Evolutionary conservation across 495 filamentous ascomycete genomes (phyloP).

Genomic region (Rostrohypoxylon terebratum): DNA sequence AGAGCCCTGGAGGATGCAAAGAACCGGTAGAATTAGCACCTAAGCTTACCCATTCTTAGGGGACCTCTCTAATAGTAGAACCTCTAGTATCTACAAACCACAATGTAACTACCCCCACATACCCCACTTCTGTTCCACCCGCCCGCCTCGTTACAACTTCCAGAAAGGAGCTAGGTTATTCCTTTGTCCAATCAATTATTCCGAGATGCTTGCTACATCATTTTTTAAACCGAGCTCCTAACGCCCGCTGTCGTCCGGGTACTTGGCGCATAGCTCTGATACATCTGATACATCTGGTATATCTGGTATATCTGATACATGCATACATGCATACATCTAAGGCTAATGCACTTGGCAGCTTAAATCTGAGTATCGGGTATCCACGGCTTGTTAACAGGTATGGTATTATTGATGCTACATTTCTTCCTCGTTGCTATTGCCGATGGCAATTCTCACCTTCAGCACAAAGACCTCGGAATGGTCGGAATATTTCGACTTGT

Average conservation of each 20-base stretch:
- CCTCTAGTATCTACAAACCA: too few species aligned
- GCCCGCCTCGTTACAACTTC: constrained; percentile 31
- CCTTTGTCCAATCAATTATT: constrained; percentile 27
- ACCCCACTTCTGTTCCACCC: constrained; percentile 36
- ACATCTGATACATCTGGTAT: too few species aligned
- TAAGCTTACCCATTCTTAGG: constrained; percentile 15
- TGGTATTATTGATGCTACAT: constrained; percentile 12
- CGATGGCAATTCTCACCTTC: background rate
- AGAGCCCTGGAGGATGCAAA: background rate
- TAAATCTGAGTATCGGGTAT: constrained; percentile 1
- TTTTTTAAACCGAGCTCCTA: constrained; percentile 8
- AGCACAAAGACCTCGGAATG: background rate
- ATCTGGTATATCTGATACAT: too few species aligned
- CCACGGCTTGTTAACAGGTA: background rate
- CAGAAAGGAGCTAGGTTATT: constrained; percentile 39
- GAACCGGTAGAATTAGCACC: constrained; percentile 14
- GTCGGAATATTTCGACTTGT: background rate
- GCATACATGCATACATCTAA: background rate
- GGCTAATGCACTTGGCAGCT: background rate
- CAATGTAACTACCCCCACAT: constrained; percentile 20
- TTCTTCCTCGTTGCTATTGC: background rate
- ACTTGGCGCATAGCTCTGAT: constrained; percentile 8
- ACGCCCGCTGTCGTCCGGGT: background rate
- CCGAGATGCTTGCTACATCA: background rate
- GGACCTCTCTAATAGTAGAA: too few species aligned